A percentile compares a stretch with the other conserved stretches of the same genome.
Evolutionary conservation across 257 asterid genomes (phyloP).

Genomic region (Nicotiana undulata): DNA sequence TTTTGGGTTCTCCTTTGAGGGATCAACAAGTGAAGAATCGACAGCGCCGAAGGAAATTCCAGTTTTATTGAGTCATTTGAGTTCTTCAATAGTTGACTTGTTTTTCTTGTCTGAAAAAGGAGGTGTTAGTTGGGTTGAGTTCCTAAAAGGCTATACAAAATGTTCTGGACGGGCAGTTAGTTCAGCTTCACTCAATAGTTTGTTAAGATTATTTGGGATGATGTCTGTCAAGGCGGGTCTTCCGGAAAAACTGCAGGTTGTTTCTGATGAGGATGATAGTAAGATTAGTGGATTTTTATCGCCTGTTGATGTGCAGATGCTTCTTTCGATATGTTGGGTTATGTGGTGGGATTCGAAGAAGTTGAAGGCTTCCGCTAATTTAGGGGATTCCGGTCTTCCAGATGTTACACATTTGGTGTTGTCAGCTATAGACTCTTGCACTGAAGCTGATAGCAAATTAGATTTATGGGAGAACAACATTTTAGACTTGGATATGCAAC

Average conservation of each 20-base stretch:
- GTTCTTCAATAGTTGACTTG: slow-evolving; percentile 63
- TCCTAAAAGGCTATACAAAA: slow-evolving; percentile 65
- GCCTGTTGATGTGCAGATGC: slow-evolving; percentile 38
- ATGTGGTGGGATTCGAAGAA: slow-evolving; percentile 60
- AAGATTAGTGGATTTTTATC: slow-evolving; percentile 55
- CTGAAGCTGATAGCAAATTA: slow-evolving; percentile 31
- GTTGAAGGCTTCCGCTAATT: slow-evolving; percentile 16
- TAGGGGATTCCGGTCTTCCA: slow-evolving; percentile 40
- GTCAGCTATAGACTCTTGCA: slow-evolving; percentile 55
- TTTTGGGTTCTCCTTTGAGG: slow-evolving; percentile 39
- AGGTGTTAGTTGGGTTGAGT: slow-evolving; percentile 70
- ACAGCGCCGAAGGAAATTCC: slow-evolving; percentile 39
- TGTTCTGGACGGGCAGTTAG: slow-evolving; percentile 63
- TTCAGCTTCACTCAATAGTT: slow-evolving; percentile 49
- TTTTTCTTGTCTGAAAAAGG: slow-evolving; percentile 55
- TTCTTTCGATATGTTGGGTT: slow-evolving; percentile 65
- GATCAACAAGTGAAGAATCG: slow-evolving; percentile 28
- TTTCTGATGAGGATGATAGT: slow-evolving; percentile 46
- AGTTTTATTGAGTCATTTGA: slow-evolving; percentile 41
- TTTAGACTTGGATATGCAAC: slow-evolving; percentile 41
- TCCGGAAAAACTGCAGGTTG: slow-evolving; percentile 54
- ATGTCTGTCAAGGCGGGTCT: slow-evolving; percentile 56
- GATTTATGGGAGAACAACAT: slow-evolving; percentile 47
- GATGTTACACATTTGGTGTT: slow-evolving; percentile 65
- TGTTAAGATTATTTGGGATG: slow-evolving; percentile 42